Percentiles rank a stretch among this genome's conserved stretches.
phyloP scores from a whole-genome alignment of 2,329 filamentous ascomycete species.

The Calonectria crousiana region DNA sequence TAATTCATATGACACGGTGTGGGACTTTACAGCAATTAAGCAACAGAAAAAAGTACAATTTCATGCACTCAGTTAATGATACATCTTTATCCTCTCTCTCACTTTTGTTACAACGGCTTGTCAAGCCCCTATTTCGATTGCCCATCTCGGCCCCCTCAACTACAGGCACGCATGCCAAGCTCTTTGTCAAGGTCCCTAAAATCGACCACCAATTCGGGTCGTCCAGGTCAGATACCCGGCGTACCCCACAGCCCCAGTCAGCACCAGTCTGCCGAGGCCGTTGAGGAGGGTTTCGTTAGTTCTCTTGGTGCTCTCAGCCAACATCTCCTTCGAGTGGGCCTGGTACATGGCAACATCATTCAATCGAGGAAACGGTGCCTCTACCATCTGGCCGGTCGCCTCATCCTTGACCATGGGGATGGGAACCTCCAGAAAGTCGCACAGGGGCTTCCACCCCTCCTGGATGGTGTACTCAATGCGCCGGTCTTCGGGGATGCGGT shows the following conservation, averaged over 20 bases:
- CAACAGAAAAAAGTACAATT: background rate
- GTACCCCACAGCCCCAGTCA: constrained; percentile 43
- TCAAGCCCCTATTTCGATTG: constrained; percentile 12
- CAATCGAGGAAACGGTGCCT: constrained; percentile 49
- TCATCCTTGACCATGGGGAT: constrained; percentile 50
- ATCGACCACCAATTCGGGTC: constrained; percentile 43
- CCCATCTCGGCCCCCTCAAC: background rate
- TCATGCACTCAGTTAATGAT: background rate
- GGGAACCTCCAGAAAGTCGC: constrained; percentile 52
- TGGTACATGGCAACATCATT: constrained; percentile 47
- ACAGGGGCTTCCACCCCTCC: constrained; percentile 57
- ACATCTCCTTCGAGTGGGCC: constrained; percentile 20
- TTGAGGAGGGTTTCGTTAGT: constrained; percentile 43
- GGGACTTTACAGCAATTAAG: background rate
- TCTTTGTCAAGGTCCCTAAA: background rate
- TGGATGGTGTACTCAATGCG: constrained; percentile 53
- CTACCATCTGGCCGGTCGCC: constrained; percentile 45
- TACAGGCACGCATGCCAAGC: background rate
- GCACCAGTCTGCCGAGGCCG: constrained; percentile 38
- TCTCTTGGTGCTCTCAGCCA: constrained; percentile 28
- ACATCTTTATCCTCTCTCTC: background rate
- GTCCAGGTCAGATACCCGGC: constrained; percentile 47
- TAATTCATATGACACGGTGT: too few relatives aligned
- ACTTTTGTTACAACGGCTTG: background rate
- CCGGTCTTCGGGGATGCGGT: constrained; percentile 48